Evolutionary conservation across 176 grass and related monocot species (phyloP).

Genomic region (Rhipidocladum racemiflorum): DNA sequence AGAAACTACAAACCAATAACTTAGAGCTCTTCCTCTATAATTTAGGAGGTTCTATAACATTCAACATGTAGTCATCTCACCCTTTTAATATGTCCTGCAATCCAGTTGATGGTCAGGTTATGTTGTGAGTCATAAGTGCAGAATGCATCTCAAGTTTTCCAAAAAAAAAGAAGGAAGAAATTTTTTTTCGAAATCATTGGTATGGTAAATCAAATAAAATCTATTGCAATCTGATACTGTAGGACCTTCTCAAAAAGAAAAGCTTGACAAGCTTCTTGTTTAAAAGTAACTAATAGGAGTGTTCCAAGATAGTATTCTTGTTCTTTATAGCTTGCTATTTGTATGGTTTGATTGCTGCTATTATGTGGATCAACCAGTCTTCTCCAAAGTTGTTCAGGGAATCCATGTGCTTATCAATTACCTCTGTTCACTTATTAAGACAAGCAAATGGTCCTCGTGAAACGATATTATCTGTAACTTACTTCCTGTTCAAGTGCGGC

Average conservation of each 20-base stretch:
- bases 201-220: constrained; percentile 25
- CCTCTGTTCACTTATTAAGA: constrained; percentile 27
- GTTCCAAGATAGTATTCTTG: constrained; percentile 1
- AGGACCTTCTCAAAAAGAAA: constrained; percentile 12
- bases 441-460: constrained; percentile 23
- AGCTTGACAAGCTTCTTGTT: constrained; percentile 22
- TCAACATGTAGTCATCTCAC: neutral
- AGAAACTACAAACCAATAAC: neutral
- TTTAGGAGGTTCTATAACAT: neutral
- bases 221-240: constrained; percentile 9
- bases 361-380: constrained; percentile 30
- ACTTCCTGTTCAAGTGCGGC: constrained; percentile 31
- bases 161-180: neutral
- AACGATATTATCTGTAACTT: constrained; percentile 18
- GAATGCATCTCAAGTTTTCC: neutral
- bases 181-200: constrained; percentile 1
- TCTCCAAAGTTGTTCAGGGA: constrained; percentile 28
- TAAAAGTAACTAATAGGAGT: constrained; percentile 14
- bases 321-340: constrained; percentile 24
- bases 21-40: neutral
- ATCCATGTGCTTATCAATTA: constrained; percentile 18
- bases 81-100: neutral
- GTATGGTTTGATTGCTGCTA: constrained; percentile 23
- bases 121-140: constrained; percentile 8
- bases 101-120: neutral